Conservation (phyloP, 2,329 filamentous ascomycete species). For the Ceratocystis alfenasii region DNA sequence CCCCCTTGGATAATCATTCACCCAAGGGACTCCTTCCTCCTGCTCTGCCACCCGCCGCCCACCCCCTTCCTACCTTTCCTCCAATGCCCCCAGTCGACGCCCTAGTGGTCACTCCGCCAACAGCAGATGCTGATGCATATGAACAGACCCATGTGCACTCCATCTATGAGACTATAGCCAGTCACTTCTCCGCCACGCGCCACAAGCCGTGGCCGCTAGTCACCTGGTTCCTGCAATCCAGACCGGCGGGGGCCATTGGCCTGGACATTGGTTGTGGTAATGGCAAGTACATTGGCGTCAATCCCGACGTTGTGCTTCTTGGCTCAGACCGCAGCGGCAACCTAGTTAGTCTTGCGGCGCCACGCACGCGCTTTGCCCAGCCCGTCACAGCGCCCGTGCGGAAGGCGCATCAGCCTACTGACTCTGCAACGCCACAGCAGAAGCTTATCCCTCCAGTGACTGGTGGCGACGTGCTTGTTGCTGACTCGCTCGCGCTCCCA, state of each 20-base stretch:
- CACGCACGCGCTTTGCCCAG: constrained; percentile 23
- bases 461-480: constrained; percentile 59
- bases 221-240: constrained; percentile 57
- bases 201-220: constrained; percentile 89
- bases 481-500: constrained; percentile 73
- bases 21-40: background rate
- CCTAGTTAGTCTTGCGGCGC: constrained; percentile 65
- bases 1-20: background rate
- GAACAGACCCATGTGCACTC: constrained; percentile 80
- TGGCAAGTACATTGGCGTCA: constrained; percentile 83
- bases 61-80: background rate
- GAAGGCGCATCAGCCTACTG: constrained; percentile 30
- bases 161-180: constrained; percentile 79
- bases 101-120: background rate
- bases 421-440: constrained; percentile 24
- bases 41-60: background rate
- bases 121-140: constrained; percentile 41
- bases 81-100: background rate
- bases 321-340: constrained; percentile 65
- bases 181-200: constrained; percentile 70
- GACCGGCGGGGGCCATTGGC: constrained; percentile 61
- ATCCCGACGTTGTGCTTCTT: constrained; percentile 63
- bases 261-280: constrained; percentile 93
- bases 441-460: constrained; percentile 18
- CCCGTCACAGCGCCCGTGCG: constrained; percentile 35